phyloP scores from a whole-genome alignment of 2,329 filamentous ascomycete genomes.

The Trichoderma sp. region DNA sequence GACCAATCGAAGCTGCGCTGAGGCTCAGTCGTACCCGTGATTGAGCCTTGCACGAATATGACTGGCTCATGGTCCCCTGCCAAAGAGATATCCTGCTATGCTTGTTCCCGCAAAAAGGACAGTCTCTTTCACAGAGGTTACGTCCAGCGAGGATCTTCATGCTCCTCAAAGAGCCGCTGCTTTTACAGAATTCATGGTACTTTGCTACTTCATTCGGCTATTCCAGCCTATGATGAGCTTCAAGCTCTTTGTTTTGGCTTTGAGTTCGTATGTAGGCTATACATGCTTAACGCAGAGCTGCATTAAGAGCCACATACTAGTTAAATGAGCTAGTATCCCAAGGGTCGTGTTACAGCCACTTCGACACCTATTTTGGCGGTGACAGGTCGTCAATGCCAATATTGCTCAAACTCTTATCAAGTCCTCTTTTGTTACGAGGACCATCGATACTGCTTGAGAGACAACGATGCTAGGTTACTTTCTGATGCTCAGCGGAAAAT shows the following conservation, averaged over 20 bases:
- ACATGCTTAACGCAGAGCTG: neutral
- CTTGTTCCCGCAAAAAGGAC: neutral
- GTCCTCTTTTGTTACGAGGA: neutral
- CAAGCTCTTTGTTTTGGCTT: neutral
- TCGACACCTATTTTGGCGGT: neutral
- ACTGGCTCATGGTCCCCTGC: neutral
- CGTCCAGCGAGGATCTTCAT: neutral
- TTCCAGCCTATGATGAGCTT: neutral
- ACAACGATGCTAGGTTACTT: neutral
- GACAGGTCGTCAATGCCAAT: too few species aligned
- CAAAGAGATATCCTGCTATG: neutral
- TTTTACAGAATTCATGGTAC: neutral
- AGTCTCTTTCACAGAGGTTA: neutral
- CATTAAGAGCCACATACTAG: neutral
- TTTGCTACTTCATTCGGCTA: neutral
- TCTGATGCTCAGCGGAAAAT: neutral
- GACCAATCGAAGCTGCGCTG: neutral
- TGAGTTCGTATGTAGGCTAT: neutral
- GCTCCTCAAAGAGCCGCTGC: neutral
- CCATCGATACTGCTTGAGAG: neutral
- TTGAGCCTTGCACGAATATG: neutral
- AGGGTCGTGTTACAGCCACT: neutral
- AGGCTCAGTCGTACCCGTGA: neutral
- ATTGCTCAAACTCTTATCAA: too few species aligned
- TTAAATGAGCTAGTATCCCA: neutral